These are phyloP conservation scores for Panicum miliaceum DNA, from an alignment of 176 grass and related monocot genomes.

Conservation along the genomic window DNA sequence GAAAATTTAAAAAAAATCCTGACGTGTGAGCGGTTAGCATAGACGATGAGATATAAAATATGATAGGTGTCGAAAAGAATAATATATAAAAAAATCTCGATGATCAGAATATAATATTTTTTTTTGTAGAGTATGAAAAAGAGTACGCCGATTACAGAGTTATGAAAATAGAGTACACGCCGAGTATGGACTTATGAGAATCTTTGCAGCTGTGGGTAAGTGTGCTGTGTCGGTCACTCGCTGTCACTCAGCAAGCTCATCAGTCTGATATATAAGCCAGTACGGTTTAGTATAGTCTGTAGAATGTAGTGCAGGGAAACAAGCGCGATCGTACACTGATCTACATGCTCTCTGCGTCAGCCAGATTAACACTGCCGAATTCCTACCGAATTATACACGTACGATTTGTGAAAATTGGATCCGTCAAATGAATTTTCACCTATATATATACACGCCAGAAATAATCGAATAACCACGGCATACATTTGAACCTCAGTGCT, in stretches of 20 bases:
- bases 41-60: no score
- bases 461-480: background rate
- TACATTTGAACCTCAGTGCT: background rate
- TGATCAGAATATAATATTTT: no score
- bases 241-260: background rate
- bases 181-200: no score
- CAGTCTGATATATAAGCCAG: background rate
- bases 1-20: no score
- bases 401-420: background rate
- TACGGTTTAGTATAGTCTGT: no score
- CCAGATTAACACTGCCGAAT: background rate
- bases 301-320: background rate
- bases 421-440: background rate
- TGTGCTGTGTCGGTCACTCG: background rate
- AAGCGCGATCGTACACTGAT: background rate
- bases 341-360: no score
- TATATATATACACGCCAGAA: background rate
- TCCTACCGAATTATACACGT: background rate
- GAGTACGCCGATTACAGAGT: no score
- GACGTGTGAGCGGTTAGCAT: no score
- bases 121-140: no score
- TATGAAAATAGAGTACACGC: no score
- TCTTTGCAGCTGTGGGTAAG: constrained; percentile 10
- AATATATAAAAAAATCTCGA: no score
- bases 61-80: no score